Conservation (phyloP, 371 early-diverging fungal species). For the Catenaria anguillulae region DNA sequence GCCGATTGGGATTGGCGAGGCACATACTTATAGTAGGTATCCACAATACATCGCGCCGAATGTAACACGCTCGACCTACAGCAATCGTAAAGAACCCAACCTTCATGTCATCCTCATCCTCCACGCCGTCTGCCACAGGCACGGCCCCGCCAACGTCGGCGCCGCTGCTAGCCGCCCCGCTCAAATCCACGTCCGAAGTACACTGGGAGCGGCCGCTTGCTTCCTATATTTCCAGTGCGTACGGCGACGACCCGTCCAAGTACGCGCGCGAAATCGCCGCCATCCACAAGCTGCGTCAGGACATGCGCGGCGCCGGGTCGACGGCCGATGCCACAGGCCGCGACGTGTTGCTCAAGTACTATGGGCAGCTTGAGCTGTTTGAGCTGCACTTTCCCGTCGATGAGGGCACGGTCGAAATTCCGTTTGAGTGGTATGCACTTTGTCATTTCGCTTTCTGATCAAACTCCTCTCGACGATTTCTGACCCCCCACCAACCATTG, state of each 20-base stretch:
- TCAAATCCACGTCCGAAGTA: constrained; percentile 72
- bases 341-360: constrained; percentile 85
- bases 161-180: constrained; percentile 28
- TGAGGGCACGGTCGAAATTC: constrained; percentile 68
- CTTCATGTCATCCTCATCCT: too few relatives aligned
- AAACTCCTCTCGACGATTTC: too few relatives aligned
- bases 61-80: too few relatives aligned
- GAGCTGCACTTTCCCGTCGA: constrained; percentile 84
- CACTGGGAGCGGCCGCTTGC: constrained; percentile 73
- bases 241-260: constrained; percentile 83
- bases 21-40: too few relatives aligned
- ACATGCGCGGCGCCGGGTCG: constrained; percentile 75
- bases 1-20: too few relatives aligned
- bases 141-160: too few relatives aligned
- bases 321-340: constrained; percentile 67
- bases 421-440: constrained; percentile 64
- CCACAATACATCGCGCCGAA: too few relatives aligned
- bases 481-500: too few relatives aligned
- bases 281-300: constrained; percentile 81
- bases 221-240: constrained; percentile 60
- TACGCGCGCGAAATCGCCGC: constrained; percentile 65
- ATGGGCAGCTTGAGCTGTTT: constrained; percentile 86
- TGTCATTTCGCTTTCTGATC: background rate
- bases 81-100: too few relatives aligned
- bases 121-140: too few relatives aligned